phyloP scores from a whole-genome alignment of 2,329 filamentous ascomycete species.

The Cladosporium sp. region DNA sequence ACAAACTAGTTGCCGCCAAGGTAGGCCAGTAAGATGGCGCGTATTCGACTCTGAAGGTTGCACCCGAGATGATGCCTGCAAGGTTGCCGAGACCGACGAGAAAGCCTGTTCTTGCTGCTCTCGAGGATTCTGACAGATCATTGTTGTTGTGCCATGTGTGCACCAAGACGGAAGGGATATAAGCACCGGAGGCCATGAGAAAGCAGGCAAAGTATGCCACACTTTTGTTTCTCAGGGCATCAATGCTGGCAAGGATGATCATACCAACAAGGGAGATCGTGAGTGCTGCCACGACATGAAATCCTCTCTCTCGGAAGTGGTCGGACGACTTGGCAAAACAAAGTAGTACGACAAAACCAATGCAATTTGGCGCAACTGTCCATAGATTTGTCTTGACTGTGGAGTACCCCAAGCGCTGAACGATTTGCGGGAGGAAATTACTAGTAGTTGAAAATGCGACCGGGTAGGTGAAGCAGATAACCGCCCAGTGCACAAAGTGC shows the following conservation, averaged over 20 bases:
- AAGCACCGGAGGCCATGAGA: slow-evolving; percentile 43
- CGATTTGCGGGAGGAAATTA: slow-evolving; percentile 48
- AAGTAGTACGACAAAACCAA: slow-evolving; percentile 45
- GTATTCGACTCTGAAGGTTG: slow-evolving; percentile 46
- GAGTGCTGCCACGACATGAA: slow-evolving; percentile 42
- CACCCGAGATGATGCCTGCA: slow-evolving; percentile 43
- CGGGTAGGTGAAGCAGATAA: slow-evolving; percentile 47
- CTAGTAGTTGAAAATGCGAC: slow-evolving; percentile 44
- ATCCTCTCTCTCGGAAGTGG: slow-evolving; percentile 42
- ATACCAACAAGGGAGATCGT: slow-evolving; percentile 41
- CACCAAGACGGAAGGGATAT: slow-evolving; percentile 46
- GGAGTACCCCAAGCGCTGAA: slow-evolving; percentile 42
- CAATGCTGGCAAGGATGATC: slow-evolving; percentile 42
- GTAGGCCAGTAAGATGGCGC: slow-evolving; percentile 49
- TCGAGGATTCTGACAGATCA: slow-evolving; percentile 47
- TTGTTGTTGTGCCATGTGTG: slow-evolving; percentile 52
- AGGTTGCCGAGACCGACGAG: slow-evolving; percentile 48
- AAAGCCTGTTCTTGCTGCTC: slow-evolving; percentile 47
- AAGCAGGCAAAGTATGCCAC: slow-evolving; percentile 51
- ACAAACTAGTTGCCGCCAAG: slow-evolving; percentile 40
- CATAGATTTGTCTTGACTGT: slow-evolving; percentile 47
- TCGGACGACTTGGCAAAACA: slow-evolving; percentile 44
- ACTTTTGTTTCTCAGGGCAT: slow-evolving; percentile 39
- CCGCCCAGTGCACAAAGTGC: slow-evolving; percentile 43
- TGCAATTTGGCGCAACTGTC: slow-evolving; percentile 47